These are phyloP conservation scores for Apophysomyces sp. DNA, from an alignment of 371 early-diverging fungal species.

Conservation along the genomic window DNA sequence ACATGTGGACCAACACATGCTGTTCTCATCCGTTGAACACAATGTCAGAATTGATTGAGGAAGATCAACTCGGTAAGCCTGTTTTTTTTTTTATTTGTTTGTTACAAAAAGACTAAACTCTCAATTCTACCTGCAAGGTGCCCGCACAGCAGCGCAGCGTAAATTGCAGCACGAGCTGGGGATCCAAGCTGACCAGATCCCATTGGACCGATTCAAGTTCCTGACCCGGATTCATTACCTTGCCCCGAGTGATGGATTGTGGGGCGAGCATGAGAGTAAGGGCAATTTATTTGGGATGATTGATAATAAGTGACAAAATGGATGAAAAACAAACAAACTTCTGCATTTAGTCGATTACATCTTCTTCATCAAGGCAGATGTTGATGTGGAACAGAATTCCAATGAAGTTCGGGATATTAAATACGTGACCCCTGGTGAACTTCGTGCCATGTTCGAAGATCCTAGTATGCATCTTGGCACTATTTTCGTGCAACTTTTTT, in stretches of 20 bases:
- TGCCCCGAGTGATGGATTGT: slow-evolving; percentile 86
- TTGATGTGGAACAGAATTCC: slow-evolving; percentile 64
- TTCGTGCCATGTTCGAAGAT: slow-evolving; percentile 68
- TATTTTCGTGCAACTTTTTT: not conserved
- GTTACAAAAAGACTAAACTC: too few species aligned
- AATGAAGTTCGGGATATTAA: slow-evolving; percentile 83
- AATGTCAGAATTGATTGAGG: slow-evolving; percentile 74
- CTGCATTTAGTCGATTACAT: slow-evolving; percentile 82
- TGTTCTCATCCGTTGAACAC: slow-evolving; percentile 91
- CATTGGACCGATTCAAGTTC: slow-evolving; percentile 76
- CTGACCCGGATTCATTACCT: slow-evolving; percentile 91
- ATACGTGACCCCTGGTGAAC: slow-evolving; percentile 83
- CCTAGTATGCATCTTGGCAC: slow-evolving; percentile 38
- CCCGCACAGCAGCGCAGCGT: slow-evolving; percentile 60
- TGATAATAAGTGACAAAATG: not conserved
- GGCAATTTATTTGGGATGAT: slow-evolving; percentile 18
- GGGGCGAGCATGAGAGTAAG: slow-evolving; percentile 94
- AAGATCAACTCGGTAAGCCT: slow-evolving; percentile 63
- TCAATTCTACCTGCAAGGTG: slow-evolving; percentile 23
- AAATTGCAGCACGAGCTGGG: slow-evolving; percentile 95
- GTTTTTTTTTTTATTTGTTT: not conserved
- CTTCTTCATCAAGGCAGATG: slow-evolving; percentile 75
- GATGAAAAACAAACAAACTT: not conserved
- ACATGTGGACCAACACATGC: slow-evolving; percentile 93
- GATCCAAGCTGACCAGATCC: slow-evolving; percentile 70